Conservation (phyloP, 2,329 filamentous ascomycete genomes). For the Exserohilum turcica region DNA sequence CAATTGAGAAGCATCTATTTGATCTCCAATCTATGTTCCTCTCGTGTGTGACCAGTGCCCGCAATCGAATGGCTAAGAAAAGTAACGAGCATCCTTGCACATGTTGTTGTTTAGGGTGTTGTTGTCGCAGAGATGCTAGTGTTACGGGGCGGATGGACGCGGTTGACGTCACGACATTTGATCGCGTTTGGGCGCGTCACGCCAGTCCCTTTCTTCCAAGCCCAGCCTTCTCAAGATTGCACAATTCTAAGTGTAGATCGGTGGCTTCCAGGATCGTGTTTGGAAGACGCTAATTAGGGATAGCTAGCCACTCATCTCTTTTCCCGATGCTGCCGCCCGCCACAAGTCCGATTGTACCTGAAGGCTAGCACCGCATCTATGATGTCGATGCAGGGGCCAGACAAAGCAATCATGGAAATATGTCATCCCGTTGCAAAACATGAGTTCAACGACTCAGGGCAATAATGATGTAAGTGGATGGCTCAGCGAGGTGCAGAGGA, state of each 20-base stretch:
- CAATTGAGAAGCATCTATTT: conserved; percentile 1
- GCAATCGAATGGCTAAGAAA: background rate
- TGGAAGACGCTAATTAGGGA: background rate
- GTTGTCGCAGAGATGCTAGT: background rate
- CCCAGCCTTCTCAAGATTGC: conserved; percentile 2
- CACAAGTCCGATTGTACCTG: conserved; percentile 18
- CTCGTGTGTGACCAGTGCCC: background rate
- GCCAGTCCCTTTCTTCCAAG: conserved; percentile 1
- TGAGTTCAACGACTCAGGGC: conserved; percentile 1
- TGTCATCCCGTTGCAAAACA: conserved; percentile 7
- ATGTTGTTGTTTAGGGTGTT: background rate
- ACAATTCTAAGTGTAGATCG: conserved; percentile 9
- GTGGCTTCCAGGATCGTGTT: background rate
- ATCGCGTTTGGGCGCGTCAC: conserved; percentile 1
- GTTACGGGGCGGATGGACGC: background rate
- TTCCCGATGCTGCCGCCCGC: background rate
- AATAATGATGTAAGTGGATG: conserved; percentile 12
- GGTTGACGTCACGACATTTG: conserved; percentile 13
- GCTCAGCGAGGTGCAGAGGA: background rate
- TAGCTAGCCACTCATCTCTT: background rate
- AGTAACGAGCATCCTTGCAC: background rate
- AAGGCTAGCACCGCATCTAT: conserved; percentile 16
- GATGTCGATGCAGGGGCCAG: conserved; percentile 14
- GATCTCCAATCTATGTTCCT: background rate
- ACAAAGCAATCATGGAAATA: conserved; percentile 7